Evolutionary conservation across 2,329 filamentous ascomycete species (phyloP).

Genomic region (Paraphaeosphaeria minitans): DNA sequence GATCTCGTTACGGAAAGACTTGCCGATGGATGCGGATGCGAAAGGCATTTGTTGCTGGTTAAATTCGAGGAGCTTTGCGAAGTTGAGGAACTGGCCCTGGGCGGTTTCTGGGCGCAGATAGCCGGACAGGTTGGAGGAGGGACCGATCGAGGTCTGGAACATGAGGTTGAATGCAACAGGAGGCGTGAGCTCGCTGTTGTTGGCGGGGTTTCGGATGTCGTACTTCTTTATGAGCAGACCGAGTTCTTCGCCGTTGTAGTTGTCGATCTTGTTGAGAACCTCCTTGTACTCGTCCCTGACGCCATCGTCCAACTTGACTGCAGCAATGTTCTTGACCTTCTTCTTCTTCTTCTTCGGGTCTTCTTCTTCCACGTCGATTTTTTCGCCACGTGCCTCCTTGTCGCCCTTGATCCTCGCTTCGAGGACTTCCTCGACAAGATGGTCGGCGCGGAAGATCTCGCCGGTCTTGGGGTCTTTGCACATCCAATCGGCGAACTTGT

Average conservation of each 20-base stretch:
- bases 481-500: constrained; percentile 99
- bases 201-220: constrained; percentile 86
- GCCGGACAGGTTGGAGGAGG: constrained; percentile 81
- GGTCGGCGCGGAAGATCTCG: constrained; percentile 94
- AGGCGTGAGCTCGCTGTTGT: constrained; percentile 74
- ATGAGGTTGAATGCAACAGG: constrained; percentile 97
- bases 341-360: constrained; percentile 89
- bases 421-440: constrained; percentile 93
- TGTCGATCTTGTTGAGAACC: constrained; percentile 90
- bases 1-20: constrained; percentile 98
- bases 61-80: constrained; percentile 93
- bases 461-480: constrained; percentile 98
- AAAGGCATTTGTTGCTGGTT: constrained; percentile 97
- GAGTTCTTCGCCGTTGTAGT: constrained; percentile 86
- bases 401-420: constrained; percentile 86
- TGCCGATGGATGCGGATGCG: constrained; percentile 94
- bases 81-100: constrained; percentile 97
- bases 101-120: constrained; percentile 78
- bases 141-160: constrained; percentile 96
- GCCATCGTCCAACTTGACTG: constrained; percentile 83
- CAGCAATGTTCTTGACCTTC: constrained; percentile 65
- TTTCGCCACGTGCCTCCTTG: constrained; percentile 87
- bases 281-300: constrained; percentile 90
- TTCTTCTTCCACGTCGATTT: constrained; percentile 75
- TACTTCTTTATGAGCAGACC: constrained; percentile 86